Base-by-base conservation (phyloP, 352 stramenopile species). In the Peronospora destructor region DNA sequence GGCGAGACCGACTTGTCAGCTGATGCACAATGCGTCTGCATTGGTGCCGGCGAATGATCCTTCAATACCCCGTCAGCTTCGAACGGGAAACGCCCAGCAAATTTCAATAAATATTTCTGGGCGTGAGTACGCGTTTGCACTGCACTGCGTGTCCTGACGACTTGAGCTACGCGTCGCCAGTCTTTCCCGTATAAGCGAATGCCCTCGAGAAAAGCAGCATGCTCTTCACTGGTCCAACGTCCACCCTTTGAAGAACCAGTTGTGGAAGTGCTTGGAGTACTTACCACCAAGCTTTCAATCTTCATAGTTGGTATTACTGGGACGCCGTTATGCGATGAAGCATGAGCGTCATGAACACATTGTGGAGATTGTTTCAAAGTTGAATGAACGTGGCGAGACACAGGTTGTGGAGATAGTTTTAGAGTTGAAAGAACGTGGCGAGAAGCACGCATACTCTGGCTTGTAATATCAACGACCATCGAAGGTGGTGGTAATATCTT, bases 101-200 rank as follows among this genome's bases (percentile, higher is more conserved):
- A 89, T 73, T 95, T 95, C 63, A 91, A 86, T 80, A 95, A 90
- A 87, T 95, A 95, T 61, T 95, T 95, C 64, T 95, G 84, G 39
- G 84, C 84, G 56, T 95, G 84, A 28, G 84, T 93, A 33, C 84
- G 82, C 35, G 82, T 91, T 64, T 95, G 84, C 44, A 95, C 83
- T n/a, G 82, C 82, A 29, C 77, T 92, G 33, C 84, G 77, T 26
- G 84, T 91, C 47, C 59, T 73, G 33, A 95, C 81, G 28, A 92
- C 77, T 50, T 92, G 73, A 12, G 84, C 81, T 30, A 94, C 82
- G 13, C 81, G 66, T 26, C 82, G 66, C 84, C 84, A 95, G 61
- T 93, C 82, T 59, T 93, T 92, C 33, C 84, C 80, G 45, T 87
- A 91, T 34, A 90, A 53, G n/a, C 84, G 76, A 36, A 95, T 90